Evolutionary conservation across 768 basidiomycete species (phyloP), one percentile per base, ranked within the genome.

Genomic region (Mycena haematopus): DNA sequence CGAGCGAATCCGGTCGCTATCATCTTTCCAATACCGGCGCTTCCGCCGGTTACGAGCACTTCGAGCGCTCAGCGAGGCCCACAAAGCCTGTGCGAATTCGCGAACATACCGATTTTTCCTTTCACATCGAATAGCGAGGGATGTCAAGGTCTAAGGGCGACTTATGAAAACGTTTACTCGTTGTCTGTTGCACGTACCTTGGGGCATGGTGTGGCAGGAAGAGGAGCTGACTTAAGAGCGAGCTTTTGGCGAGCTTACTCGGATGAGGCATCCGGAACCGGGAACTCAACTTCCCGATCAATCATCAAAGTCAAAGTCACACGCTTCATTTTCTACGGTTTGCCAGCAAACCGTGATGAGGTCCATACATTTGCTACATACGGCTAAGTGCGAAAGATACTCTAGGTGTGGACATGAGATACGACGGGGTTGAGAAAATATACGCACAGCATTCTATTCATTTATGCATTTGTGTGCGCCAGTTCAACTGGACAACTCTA

Each of bases 1-100:
- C 89, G 85, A 1, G 89, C 91, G 67, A 93, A 89, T 1, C 91
- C 88, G 0, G 86, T 78, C 24, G 94, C 92, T 68, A 95, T 93
- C 84, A 92, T 89, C 70, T 84, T 87, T 9, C 93, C 93, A 47
- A 96, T 85, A 1, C 93, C 93, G 42, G 89, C 88, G 50, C 90
- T 86, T 22, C 93, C 93, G 2, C 93, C 93, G 1, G 92, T 94
- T 21, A 93, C 84, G 49, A 93, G 84, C 52, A 89, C 91, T 90
- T 57, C 31, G 33, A 13, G 44, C 27, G 36, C 44, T 50, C n/a
- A 52, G 29, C 25, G 35, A n/a, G 15, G 51, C 42, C 24, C 33
- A 35, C 25, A 49, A 33, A 46, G 60, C 35, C 40, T 3, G 17
- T 29, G 11, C 8, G 25, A 27, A 29, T 38, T 13, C 15, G 7